Evolutionary conservation across 495 filamentous ascomycete species (phyloP).

Genomic region (Penicillium ochrochloron): DNA sequence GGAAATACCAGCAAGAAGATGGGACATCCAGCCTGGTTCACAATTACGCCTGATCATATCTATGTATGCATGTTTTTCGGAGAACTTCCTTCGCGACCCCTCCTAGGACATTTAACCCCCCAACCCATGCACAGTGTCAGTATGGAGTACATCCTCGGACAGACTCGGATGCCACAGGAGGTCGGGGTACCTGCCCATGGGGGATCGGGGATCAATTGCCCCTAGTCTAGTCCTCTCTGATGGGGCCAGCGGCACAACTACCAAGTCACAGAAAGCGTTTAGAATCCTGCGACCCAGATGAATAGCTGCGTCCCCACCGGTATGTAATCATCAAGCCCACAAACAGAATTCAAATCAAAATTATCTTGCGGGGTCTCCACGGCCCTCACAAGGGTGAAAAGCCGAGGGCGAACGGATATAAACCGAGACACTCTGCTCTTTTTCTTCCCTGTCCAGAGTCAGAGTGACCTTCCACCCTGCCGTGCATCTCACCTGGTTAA

Average conservation of each 20-base stretch:
- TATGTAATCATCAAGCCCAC: conserved; percentile 10
- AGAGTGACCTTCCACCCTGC: neutral
- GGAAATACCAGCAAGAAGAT: neutral
- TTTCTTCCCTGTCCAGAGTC: neutral
- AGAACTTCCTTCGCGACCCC: neutral
- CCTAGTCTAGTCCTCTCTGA: neutral
- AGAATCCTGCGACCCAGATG: conserved; percentile 5
- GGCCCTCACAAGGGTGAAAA: neutral
- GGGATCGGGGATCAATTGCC: neutral
- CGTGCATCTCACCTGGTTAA: neutral
- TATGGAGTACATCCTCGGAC: neutral
- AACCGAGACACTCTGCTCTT: neutral
- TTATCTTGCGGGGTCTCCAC: conserved; percentile 20
- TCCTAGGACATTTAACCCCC: neutral
- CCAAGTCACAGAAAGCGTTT: neutral
- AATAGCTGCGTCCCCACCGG: conserved; percentile 4
- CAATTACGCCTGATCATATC: neutral
- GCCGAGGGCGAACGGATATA: conserved; percentile 8
- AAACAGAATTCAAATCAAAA: neutral
- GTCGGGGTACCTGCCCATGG: neutral
- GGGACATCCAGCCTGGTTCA: neutral
- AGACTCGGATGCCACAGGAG: conserved; percentile 5
- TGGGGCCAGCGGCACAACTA: neutral
- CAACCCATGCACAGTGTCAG: neutral
- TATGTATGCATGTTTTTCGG: neutral